Evolutionary conservation across 2,329 filamentous ascomycete genomes (phyloP), one percentile per base, ranked within the genome.

Genomic region (Cercospora nicotianae): DNA sequence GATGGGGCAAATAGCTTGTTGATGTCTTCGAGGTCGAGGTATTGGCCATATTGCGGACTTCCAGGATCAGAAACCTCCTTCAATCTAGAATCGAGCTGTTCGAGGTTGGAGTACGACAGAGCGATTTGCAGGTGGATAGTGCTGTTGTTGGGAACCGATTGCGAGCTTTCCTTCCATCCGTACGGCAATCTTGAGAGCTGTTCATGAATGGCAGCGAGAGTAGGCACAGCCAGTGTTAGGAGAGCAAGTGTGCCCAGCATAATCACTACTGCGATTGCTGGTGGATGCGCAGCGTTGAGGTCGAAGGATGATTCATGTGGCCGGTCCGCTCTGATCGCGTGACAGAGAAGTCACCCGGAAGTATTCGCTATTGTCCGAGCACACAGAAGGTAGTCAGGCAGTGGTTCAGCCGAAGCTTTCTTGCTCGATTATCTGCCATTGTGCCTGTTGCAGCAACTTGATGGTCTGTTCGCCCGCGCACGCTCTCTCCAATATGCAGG

Each of bases 21-120:
- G 65, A 84, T 78, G 42, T 83, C 80, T 12, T 79, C 76, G 48
- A 79, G 76, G 23, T 78, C 79, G 69, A 84, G 80, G 74, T 86
- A 84, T 65, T 84, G 75, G 28, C 85, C 85, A 70, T 87, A 86
- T 16, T 78, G 76, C 3, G 79, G 69, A 67, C 81, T 77, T 6
- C 80, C 79, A 1, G 85, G 85, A 0, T 83, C 84, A 20, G 83
- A 84, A 23, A 83, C 75, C 5, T 79, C 77, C 26, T 77, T 70
- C 51, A 83, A 75, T 31, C 75, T 76, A 39, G 78, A 75, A 71
- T 82, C 78, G 13, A 83, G 78, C 51, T 77, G 75, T 45, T 80
- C 77, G 5, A 79, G 73, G 51, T 72, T 73, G 57, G 69, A 69
- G 59, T 72, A 72, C 20, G 48, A 20, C 4, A 53, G 10, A 53